Evolutionary conservation across 2,329 filamentous ascomycete species (phyloP).

Genomic region (Gaeumannomyces tritici): DNA sequence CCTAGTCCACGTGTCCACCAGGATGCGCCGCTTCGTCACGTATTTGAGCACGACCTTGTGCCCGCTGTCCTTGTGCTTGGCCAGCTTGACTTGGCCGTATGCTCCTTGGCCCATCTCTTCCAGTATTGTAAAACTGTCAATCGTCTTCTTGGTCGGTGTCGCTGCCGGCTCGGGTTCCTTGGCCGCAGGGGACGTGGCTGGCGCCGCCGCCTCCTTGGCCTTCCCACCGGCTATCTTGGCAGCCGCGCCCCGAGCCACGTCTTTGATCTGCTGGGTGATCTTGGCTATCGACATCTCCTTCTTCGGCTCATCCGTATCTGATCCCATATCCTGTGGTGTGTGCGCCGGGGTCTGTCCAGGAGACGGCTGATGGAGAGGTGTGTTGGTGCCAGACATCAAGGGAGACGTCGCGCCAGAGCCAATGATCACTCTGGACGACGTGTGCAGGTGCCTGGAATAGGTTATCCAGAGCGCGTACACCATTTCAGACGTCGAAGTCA

Average conservation of each 20-base stretch:
- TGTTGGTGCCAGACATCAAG: constrained; percentile 52
- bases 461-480: constrained; percentile 97
- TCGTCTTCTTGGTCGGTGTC: constrained; percentile 60
- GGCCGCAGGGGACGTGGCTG: constrained; percentile 22
- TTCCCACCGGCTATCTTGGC: constrained; percentile 38
- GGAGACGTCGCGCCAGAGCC: constrained; percentile 50
- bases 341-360: constrained; percentile 60
- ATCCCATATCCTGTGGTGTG: constrained; percentile 45
- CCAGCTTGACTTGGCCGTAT: constrained; percentile 95
- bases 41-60: constrained; percentile 94
- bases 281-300: constrained; percentile 32
- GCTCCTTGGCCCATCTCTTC: constrained; percentile 99
- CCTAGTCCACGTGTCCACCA: constrained; percentile 97
- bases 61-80: constrained; percentile 68
- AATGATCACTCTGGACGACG: constrained; percentile 32
- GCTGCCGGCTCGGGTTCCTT: constrained; percentile 15
- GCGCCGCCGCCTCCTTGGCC: constrained; percentile 15
- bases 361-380: constrained; percentile 69
- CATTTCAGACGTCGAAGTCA: constrained; percentile 55
- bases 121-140: constrained; percentile 81
- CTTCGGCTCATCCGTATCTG: constrained; percentile 39
- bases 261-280: constrained; percentile 47
- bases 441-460: constrained; percentile 87
- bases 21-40: constrained; percentile 90
- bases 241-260: constrained; percentile 44